phyloP scores from a whole-genome alignment of 257 asterid genomes.

The Nyctanthes arbortristis region DNA sequence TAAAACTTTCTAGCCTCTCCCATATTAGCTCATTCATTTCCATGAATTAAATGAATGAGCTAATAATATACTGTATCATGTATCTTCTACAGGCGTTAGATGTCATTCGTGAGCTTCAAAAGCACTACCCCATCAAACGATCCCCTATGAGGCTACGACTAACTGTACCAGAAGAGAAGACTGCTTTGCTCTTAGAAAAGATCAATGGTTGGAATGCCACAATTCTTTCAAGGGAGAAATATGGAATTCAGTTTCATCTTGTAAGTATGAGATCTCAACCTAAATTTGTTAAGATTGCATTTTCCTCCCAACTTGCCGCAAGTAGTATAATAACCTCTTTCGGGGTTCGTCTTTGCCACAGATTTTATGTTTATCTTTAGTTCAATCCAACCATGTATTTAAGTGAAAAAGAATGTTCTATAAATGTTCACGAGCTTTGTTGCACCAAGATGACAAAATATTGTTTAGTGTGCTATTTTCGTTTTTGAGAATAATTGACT shows the following conservation, averaged over 20 bases:
- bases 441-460: too few species aligned
- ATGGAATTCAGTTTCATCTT: conserved; percentile 38
- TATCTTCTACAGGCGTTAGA: conserved; percentile 67
- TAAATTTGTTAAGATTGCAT: background rate
- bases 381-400: too few species aligned
- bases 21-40: too few species aligned
- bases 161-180: conserved; percentile 33
- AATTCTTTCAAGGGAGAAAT: conserved; percentile 39
- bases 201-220: conserved; percentile 43
- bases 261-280: conserved; percentile 30
- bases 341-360: too few species aligned
- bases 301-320: background rate
- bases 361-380: too few species aligned
- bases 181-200: conserved; percentile 35
- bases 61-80: background rate
- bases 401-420: too few species aligned
- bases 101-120: conserved; percentile 91
- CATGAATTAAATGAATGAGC: too few species aligned
- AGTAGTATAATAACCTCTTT: background rate
- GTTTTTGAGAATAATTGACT: too few species aligned
- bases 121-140: conserved; percentile 83
- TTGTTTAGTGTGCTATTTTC: too few species aligned
- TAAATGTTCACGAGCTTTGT: too few species aligned
- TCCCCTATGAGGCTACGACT: conserved; percentile 84
- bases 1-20: too few species aligned